These are phyloP conservation scores for Zygoascus hellenicus DNA, from an alignment of 1,139 yeast species.

Conservation along the genomic window DNA sequence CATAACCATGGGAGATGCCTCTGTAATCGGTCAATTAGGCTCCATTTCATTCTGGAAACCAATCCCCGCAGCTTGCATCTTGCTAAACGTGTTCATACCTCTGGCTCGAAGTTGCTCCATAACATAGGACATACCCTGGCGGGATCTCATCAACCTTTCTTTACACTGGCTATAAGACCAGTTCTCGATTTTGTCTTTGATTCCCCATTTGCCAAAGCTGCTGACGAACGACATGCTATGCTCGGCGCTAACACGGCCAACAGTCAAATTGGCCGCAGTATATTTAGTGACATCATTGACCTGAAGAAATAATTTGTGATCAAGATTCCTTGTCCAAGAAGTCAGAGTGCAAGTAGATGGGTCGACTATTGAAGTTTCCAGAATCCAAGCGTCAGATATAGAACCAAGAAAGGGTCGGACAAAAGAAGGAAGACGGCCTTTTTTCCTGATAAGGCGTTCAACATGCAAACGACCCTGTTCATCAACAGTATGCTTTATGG, in stretches of 20 bases:
- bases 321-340: conserved; percentile 79
- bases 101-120: conserved; percentile 53
- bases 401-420: conserved; percentile 71
- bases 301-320: conserved; percentile 71
- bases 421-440: conserved; percentile 78
- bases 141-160: conserved; percentile 59
- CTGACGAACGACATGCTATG: conserved; percentile 63
- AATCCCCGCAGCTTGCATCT: conserved; percentile 8
- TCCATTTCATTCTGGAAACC: no score
- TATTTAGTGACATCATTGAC: conserved; percentile 74
- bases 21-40: no score
- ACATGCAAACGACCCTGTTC: conserved; percentile 60
- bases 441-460: conserved; percentile 69
- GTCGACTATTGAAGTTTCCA: conserved; percentile 74
- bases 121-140: conserved; percentile 71
- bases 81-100: conserved; percentile 25
- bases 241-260: conserved; percentile 19
- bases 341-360: conserved; percentile 51
- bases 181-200: conserved; percentile 68
- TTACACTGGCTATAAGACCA: conserved; percentile 75
- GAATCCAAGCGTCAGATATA: conserved; percentile 72
- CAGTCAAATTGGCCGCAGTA: conserved; percentile 27
- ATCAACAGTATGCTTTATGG: conserved; percentile 57
- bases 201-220: conserved; percentile 54
- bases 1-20: no score